A percentile compares a stretch with the other conserved stretches of the same genome.
Evolutionary conservation across 2,329 filamentous ascomycete species (phyloP).

Genomic region (Phaeosphaeria sp.): DNA sequence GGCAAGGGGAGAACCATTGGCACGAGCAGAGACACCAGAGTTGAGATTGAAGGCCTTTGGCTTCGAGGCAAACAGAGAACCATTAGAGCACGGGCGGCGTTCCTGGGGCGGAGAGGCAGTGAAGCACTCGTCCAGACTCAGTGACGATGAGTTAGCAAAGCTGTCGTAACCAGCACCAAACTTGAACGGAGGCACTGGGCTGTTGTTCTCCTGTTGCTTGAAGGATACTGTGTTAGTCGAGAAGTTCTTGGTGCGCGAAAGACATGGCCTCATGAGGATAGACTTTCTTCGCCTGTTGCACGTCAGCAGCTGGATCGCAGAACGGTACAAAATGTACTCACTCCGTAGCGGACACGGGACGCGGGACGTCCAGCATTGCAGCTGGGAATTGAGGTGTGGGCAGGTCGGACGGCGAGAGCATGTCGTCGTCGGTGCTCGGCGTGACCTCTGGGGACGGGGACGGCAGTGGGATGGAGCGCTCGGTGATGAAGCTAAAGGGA

Average conservation of each 20-base stretch:
- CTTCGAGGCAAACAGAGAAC: conserved; percentile 64
- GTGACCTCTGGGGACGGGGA: conserved; percentile 73
- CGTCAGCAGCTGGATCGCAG: conserved; percentile 23
- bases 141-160: conserved; percentile 62
- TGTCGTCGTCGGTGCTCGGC: conserved; percentile 53
- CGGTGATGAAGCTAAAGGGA: conserved; percentile 65
- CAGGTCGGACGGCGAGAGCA: conserved; percentile 47
- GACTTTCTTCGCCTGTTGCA: conserved; percentile 41
- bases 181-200: conserved; percentile 74
- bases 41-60: conserved; percentile 70
- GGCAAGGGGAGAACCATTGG: conserved; percentile 75
- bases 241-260: conserved; percentile 77
- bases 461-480: conserved; percentile 71
- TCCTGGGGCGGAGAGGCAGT: conserved; percentile 79
- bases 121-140: conserved; percentile 82
- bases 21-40: conserved; percentile 59
- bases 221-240: conserved; percentile 71
- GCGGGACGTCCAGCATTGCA: conserved; percentile 38
- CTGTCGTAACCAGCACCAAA: conserved; percentile 69
- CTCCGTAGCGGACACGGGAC: conserved; percentile 47
- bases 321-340: conserved; percentile 26
- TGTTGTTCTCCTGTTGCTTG: conserved; percentile 66
- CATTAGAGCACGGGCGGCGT: conserved; percentile 63
- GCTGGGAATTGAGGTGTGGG: conserved; percentile 34
- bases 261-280: conserved; percentile 73